Percentiles rank a stretch among this genome's conserved stretches.
phyloP scores from a whole-genome alignment of 495 filamentous ascomycete species.

The Haplographium delicatum region DNA sequence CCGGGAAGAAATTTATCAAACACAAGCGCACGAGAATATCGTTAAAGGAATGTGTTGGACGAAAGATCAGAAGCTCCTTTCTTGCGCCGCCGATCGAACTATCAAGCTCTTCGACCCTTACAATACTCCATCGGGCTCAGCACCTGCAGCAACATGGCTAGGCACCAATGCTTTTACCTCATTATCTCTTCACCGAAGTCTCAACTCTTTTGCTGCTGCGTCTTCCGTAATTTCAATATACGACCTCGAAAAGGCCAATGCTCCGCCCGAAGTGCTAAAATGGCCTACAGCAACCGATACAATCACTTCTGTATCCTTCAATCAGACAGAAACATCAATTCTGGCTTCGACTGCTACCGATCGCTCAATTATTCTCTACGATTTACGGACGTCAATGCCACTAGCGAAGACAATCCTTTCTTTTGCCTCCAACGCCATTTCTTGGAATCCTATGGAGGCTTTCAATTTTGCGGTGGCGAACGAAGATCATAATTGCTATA shows the following conservation, averaged over 20 bases:
- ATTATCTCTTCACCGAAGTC: slow-evolving; percentile 71
- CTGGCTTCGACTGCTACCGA: slow-evolving; percentile 79
- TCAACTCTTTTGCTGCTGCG: slow-evolving; percentile 70
- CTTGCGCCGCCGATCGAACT: slow-evolving; percentile 79
- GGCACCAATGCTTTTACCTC: slow-evolving; percentile 79
- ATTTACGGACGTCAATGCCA: slow-evolving; percentile 81
- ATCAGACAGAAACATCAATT: slow-evolving; percentile 88
- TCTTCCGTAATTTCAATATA: slow-evolving; percentile 82
- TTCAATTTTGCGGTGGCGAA: slow-evolving; percentile 85
- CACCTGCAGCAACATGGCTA: slow-evolving; percentile 75
- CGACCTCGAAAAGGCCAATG: slow-evolving; percentile 70
- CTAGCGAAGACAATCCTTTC: slow-evolving; percentile 72
- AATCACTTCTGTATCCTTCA: slow-evolving; percentile 86
- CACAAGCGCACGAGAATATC: slow-evolving; percentile 66
- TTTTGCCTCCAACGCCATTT: slow-evolving; percentile 76
- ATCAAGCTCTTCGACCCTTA: slow-evolving; percentile 93
- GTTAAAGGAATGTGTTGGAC: slow-evolving; percentile 92
- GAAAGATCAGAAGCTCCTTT: slow-evolving; percentile 74
- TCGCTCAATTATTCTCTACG: slow-evolving; percentile 79
- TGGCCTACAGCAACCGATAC: slow-evolving; percentile 89
- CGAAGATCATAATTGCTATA: slow-evolving; percentile 54
- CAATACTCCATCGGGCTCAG: slow-evolving; percentile 53
- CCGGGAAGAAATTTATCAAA: slow-evolving; percentile 73
- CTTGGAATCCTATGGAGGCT: slow-evolving; percentile 95
- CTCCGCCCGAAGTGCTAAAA: slow-evolving; percentile 71